Evolutionary conservation across 2,329 filamentous ascomycete species (phyloP), one percentile per base, ranked within the genome.

Genomic region (Ophiostoma sp.): DNA sequence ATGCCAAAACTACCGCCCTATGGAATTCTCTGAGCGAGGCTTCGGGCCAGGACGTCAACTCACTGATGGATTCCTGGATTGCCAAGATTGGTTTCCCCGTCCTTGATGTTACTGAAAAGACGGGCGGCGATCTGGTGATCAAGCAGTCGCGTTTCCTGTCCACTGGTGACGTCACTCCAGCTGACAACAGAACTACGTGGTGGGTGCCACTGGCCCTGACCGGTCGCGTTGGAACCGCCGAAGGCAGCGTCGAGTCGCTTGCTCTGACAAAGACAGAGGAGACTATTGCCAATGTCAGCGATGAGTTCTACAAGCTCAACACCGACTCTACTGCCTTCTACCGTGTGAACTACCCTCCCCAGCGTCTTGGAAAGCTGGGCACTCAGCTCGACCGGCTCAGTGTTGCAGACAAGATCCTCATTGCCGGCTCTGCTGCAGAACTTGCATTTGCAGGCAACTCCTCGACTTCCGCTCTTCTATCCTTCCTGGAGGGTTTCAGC

Each of bases 1-100:
- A 99, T 77, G 95, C 95, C 65, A 96, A 90, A 75, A 98, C 95
- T 1, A 89, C 91, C 76, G 94, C 96, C 75, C 85, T 99, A 2
- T 99, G 95, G 95, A 85, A 88, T 71, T 93, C 94, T 10, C 83
- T 99, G 67, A 92, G 90, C 77, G 88, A 96, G 76, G 93, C 91
- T 4, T 97, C 94, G 10, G 93, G 92, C 44, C 88, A 92, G 78
- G 91, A 98, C 77, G 90, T 99, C 48, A 89, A 90, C 74, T 84
- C 84, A 67, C 90, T 98, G 77, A 99, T 99, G 94, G 85, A 92
- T 74, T 89, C 91, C 23, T 99, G 95, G 95, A 97, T 98, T 77
- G 89, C 90, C 75, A 95, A 94, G 81, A 96, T 98, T 74, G 95
- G 95, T 1, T 96, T 97, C 80, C 95, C 95, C 0, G 89, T 98